phyloP scores from a whole-genome alignment of 148 eudicot genomes.

The Camellia sinensis region DNA sequence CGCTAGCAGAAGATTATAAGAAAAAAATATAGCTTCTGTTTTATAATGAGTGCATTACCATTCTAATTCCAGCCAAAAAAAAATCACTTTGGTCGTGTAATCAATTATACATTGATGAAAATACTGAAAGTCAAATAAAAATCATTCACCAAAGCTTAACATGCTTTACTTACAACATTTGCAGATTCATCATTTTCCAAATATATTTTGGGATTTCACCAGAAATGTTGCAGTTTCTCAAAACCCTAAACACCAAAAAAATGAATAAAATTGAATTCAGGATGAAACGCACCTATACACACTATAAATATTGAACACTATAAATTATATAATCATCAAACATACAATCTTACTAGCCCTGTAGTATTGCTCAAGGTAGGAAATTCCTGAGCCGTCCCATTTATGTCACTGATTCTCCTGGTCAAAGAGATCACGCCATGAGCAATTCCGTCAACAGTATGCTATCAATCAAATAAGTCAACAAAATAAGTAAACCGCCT shows the following conservation, averaged over 20 bases:
- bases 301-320: not conserved
- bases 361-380: slow-evolving; percentile 43
- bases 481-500: not conserved
- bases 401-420: slow-evolving; percentile 77
- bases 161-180: slow-evolving; percentile 53
- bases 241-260: slow-evolving; percentile 46
- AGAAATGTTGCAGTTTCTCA: slow-evolving; percentile 64
- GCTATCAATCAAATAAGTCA: not conserved
- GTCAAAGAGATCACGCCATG: slow-evolving; percentile 15
- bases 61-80: not conserved
- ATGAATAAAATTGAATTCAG: not conserved
- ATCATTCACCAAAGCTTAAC: not conserved
- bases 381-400: slow-evolving; percentile 46
- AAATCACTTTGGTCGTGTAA: not conserved
- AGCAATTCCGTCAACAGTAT: slow-evolving; percentile 4
- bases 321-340: not conserved
- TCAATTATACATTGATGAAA: not conserved
- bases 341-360: slow-evolving; percentile 41
- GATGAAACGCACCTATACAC: not conserved
- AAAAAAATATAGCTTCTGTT: not conserved
- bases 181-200: slow-evolving; percentile 43
- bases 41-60: not conserved
- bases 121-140: not conserved
- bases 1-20: not conserved
- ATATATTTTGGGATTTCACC: slow-evolving; percentile 62